phyloP scores from a whole-genome alignment of 2,329 filamentous ascomycete genomes.

The Aspergillus thermomutatus region DNA sequence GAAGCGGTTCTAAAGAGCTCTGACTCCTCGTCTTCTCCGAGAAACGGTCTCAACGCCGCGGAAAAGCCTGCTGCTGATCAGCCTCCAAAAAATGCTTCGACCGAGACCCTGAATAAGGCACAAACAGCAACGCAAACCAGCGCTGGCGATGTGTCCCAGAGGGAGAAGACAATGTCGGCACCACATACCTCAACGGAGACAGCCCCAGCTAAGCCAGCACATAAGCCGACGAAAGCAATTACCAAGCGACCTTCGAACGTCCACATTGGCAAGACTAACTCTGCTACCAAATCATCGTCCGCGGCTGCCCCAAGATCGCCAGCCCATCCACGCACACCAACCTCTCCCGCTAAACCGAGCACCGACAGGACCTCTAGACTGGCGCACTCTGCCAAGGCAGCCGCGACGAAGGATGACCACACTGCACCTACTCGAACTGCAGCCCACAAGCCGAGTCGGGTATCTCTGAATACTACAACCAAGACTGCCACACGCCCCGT shows the following conservation, averaged over 20 bases:
- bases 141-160: constrained; percentile 2
- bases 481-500: constrained; percentile 25
- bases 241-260: constrained; percentile 33
- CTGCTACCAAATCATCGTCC: constrained; percentile 18
- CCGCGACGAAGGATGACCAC: constrained; percentile 25
- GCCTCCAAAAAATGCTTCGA: neutral
- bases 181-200: constrained; percentile 4
- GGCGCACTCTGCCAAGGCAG: constrained; percentile 23
- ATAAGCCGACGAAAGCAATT: constrained; percentile 22
- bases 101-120: neutral
- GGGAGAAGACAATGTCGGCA: constrained; percentile 13
- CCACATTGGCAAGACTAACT: constrained; percentile 23
- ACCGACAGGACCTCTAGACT: constrained; percentile 16
- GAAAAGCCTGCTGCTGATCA: constrained; percentile 3
- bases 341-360: constrained; percentile 19
- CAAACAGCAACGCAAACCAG: neutral
- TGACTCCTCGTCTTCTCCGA: constrained; percentile 25
- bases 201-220: constrained; percentile 7
- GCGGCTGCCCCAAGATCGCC: constrained; percentile 19
- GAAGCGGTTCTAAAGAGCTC: constrained; percentile 29
- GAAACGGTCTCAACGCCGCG: constrained; percentile 17
- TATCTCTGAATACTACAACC: constrained; percentile 26
- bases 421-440: constrained; percentile 27
- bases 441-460: constrained; percentile 30
- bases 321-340: constrained; percentile 17